A percentile compares a stretch with the other conserved stretches of the same genome.
phyloP scores from a whole-genome alignment of 305 asterid species.

The Andrographis paniculata region DNA sequence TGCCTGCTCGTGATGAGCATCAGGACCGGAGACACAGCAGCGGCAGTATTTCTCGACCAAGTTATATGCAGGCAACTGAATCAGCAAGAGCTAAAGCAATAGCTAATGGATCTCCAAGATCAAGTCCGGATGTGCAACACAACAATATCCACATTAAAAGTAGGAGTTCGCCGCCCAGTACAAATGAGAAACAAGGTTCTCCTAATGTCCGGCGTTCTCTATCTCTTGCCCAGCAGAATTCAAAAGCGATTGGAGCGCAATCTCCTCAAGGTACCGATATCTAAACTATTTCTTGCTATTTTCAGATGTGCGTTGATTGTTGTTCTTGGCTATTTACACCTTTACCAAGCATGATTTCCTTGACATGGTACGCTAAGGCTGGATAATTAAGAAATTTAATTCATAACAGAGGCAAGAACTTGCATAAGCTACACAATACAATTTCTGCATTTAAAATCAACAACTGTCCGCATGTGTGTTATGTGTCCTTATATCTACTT shows the following conservation, averaged over 20 bases:
- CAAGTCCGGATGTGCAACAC: conserved; percentile 62
- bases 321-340: no score
- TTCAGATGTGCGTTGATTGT: background rate
- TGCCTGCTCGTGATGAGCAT: conserved; percentile 33
- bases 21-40: conserved; percentile 64
- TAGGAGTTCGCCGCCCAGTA: conserved; percentile 48
- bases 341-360: no score
- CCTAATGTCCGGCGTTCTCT: conserved; percentile 43
- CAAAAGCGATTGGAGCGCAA: conserved; percentile 39
- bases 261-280: conserved; percentile 51
- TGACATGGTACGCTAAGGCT: no score
- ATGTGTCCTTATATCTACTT: no score
- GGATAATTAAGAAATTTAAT: no score
- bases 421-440: no score
- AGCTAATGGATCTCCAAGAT: conserved; percentile 48
- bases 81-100: conserved; percentile 75
- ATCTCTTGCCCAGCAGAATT: conserved; percentile 46
- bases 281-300: background rate
- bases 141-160: conserved; percentile 43
- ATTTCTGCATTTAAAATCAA: no score
- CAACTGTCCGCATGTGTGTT: no score
- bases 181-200: conserved; percentile 52
- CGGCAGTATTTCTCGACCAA: conserved; percentile 45
- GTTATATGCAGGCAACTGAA: conserved; percentile 80
- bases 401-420: no score